Evolutionary conservation across 1,284 basidiomycete genomes (phyloP), one percentile per base, ranked within the genome.

Genomic region (Sphaerobolus stellatus): DNA sequence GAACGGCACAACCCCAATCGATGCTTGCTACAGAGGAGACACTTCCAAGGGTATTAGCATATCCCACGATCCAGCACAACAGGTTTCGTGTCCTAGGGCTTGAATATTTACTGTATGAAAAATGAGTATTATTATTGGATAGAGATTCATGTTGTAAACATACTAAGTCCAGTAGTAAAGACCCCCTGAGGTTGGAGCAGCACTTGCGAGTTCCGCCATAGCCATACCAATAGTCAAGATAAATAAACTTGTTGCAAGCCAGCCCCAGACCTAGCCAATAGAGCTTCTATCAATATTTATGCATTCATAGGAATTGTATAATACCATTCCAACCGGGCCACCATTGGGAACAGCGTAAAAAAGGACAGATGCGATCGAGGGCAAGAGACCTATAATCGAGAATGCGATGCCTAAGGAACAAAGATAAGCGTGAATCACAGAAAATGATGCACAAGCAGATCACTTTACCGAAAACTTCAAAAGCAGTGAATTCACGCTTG

Each of bases 321-420:
- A 80, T 25, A 79, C 72, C 75, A 80, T 76, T n/a, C 73, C 67
- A 5, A 72, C 67, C 1, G 75, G 69, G 1, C 77, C 77, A 18
- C 78, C 79, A 58, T 77, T 75, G 8, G 74, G 73, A 22, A 73
- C 62, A n/a, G 73, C 69, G 61, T 70, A 77, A 45, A 75, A 62
- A 16, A 75, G 61, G 2, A 73, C 73, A 2, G 75, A 73, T 62
- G 75, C 71, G 29, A 78, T 73, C 5, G 75, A 75, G 3, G 76
- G 73, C 2, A 78, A 60, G 11, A 78, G 59, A 22, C 77, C 76
- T 53, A 76, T 71, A 51, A 71, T 67, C 48, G 68, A 70, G 56
- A 75, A 72, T 5, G 64, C 65, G 11, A 73, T 52, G 6, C 72
- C 72, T 53, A 74, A 73, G 8, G 68, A 60, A 64, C 68, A 53